Evolutionary conservation across 169 alveolate genomes (phyloP), one percentile per base, ranked within the genome.

Genomic region (Cyclospora cayetanensis): DNA sequence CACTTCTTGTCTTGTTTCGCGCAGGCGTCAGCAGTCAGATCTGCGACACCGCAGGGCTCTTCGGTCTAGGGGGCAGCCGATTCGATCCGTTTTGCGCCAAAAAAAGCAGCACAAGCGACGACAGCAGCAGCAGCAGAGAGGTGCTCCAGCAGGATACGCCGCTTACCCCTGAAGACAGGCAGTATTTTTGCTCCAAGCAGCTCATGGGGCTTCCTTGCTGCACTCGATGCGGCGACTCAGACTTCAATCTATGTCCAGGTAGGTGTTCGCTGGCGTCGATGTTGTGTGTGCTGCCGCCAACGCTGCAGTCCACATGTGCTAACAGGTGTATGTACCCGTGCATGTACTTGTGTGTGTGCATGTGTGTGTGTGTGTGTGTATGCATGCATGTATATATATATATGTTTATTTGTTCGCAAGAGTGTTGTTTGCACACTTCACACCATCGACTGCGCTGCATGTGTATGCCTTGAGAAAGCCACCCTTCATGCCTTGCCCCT

Each of bases 81-180:
- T 76, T 15, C 66, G 86, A 76, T 52, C 86, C 86, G 18, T 76
- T 76, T 65, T 76, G 86, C 42, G 25, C 11, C 25, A 46, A 41
- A 25, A 43, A 76, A n/a, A 76, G 66, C 86, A 76, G 86, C 86
- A 43, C 9, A 37, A 70, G 53, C 82, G n/a, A 53, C 35, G 37
- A 27, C 60, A 35, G 84, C 84, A 74, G 84, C 84, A 74, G 84
- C 84, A 74, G 65, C 84, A 74, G 84, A 74, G 84, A 37, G 37
- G 84, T 74, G 84, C 84, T 74, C 41, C 84, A 74, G 84, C 84
- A 74, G 4, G 84, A 74, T 25, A 39, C 84, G 15, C 84, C 84
- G 4, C 65, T 43, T 5, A 11, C 20, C 22, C 65, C 37, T 22
- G 84, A 12, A 41, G 84, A 74, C 39, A 27, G 84, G 31, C 37